phyloP scores from a whole-genome alignment of 192 early-diverging fungal genomes.

The Coemansia sp. region DNA sequence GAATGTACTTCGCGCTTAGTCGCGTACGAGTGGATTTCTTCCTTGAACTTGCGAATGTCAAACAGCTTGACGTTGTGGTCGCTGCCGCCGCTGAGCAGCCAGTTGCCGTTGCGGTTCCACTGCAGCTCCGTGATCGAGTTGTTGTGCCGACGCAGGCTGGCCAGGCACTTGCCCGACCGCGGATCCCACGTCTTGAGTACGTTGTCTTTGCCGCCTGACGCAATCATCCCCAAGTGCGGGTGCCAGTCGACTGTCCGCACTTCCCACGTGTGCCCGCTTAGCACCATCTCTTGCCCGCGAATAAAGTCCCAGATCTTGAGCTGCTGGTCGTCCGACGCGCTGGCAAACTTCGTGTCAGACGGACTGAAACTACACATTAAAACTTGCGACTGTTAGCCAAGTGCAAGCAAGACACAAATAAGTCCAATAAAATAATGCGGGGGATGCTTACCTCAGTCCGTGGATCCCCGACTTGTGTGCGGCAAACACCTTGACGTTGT shows the following conservation, averaged over 20 bases:
- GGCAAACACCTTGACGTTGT: constrained; percentile 83
- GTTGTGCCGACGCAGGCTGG: constrained; percentile 91
- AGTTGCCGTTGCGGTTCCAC: constrained; percentile 98
- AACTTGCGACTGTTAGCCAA: neutral
- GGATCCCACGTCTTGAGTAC: constrained; percentile 98
- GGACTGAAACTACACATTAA: constrained; percentile 86
- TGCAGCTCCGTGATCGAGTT: constrained; percentile 85
- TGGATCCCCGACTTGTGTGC: constrained; percentile 89
- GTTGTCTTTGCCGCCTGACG: constrained; percentile 95
- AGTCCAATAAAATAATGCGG: constrained; percentile 50
- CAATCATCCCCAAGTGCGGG: constrained; percentile 87
- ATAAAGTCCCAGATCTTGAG: constrained; percentile 98
- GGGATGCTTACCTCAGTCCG: constrained; percentile 82
- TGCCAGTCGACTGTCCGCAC: constrained; percentile 98
- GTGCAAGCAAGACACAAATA: constrained; percentile 32
- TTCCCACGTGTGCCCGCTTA: constrained; percentile 95
- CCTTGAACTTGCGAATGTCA: constrained; percentile 91
- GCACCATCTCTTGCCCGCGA: constrained; percentile 75
- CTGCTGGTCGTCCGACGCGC: constrained; percentile 90
- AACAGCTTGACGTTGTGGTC: constrained; percentile 92
- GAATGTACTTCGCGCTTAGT: constrained; percentile 89
- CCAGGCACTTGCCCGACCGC: constrained; percentile 79
- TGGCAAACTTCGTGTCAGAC: constrained; percentile 90
- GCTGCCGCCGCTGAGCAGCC: constrained; percentile 87
- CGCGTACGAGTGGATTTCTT: constrained; percentile 82